Conservation (phyloP, 495 filamentous ascomycete species). For the Neurospora africana region DNA sequence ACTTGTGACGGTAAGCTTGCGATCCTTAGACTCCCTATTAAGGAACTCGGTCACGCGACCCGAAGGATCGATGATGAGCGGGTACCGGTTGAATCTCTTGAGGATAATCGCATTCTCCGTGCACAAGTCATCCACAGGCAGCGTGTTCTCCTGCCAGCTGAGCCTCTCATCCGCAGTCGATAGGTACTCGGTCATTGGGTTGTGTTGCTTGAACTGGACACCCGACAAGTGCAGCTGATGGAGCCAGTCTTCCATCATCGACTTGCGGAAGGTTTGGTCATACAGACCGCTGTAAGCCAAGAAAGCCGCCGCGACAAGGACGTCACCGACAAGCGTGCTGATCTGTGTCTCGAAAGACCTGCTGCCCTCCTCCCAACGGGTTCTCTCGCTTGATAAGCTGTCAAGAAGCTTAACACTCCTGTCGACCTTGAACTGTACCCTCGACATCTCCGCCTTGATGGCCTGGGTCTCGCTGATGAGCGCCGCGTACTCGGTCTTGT, state of each 20-base stretch:
- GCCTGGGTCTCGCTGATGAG: conserved; percentile 95
- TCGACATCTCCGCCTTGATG: conserved; percentile 92
- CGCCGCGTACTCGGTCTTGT: conserved; percentile 93
- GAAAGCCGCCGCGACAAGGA: conserved; percentile 89
- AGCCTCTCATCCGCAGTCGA: conserved; percentile 94
- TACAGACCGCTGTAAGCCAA: conserved; percentile 97
- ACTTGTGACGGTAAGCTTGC: conserved; percentile 90
- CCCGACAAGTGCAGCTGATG: conserved; percentile 83
- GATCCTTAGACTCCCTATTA: conserved; percentile 84
- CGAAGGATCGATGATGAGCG: conserved; percentile 95
- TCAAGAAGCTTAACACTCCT: conserved; percentile 89
- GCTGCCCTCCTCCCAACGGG: conserved; percentile 91
- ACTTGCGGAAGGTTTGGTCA: conserved; percentile 94
- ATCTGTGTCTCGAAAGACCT: conserved; percentile 97
- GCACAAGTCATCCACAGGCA: conserved; percentile 97
- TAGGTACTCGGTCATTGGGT: conserved; percentile 91
- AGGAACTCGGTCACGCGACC: conserved; percentile 90
- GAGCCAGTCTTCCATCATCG: conserved; percentile 95
- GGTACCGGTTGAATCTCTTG: conserved; percentile 95
- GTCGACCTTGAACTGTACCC: conserved; percentile 96
- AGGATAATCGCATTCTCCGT: conserved; percentile 98
- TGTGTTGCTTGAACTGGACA: conserved; percentile 83
- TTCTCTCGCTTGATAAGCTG: conserved; percentile 86
- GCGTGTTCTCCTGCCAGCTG: conserved; percentile 84
- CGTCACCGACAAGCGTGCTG: conserved; percentile 89